A percentile compares a stretch with the other conserved stretches of the same genome.
Evolutionary conservation across 257 asterid species (phyloP).

Genomic region (Nicotiana benthamiana): DNA sequence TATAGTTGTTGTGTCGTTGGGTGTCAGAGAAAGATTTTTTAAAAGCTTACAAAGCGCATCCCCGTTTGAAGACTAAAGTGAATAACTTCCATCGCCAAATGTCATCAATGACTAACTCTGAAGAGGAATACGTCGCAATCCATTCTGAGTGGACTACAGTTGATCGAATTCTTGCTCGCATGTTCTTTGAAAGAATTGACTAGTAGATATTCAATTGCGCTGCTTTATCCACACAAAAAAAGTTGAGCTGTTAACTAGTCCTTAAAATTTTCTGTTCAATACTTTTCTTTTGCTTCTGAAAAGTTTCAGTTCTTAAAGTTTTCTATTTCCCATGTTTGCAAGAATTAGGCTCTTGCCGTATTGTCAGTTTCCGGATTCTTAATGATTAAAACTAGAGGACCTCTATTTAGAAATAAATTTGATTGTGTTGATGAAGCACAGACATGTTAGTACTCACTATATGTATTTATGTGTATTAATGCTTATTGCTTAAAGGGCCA

Average conservation of each 20-base stretch:
- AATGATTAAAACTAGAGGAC: too few relatives aligned
- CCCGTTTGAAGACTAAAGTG: constrained; percentile 80
- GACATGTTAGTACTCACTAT: too few relatives aligned
- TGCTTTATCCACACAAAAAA: neutral
- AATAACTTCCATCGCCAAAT: too few relatives aligned
- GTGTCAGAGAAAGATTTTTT: constrained; percentile 82
- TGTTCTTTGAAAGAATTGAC: constrained; percentile 31
- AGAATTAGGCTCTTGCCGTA: too few relatives aligned
- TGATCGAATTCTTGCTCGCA: constrained; percentile 84
- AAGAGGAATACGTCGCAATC: constrained; percentile 73
- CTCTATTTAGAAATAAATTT: too few relatives aligned
- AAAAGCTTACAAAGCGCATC: constrained; percentile 84
- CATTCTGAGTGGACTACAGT: constrained; percentile 96
- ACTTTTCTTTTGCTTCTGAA: neutral
- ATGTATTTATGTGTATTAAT: too few relatives aligned
- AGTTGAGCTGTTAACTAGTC: neutral
- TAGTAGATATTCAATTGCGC: neutral
- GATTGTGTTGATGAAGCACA: neutral
- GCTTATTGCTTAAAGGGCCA: too few relatives aligned
- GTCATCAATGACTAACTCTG: constrained; percentile 53
- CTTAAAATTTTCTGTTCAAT: neutral
- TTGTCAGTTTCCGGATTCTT: too few relatives aligned
- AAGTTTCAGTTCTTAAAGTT: neutral
- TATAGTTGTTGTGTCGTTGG: too few relatives aligned
- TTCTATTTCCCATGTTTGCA: too few relatives aligned